A percentile compares a stretch with the other conserved stretches of the same genome.
Evolutionary conservation across 73 alveolate species (phyloP).

Genomic region (Diophrys appendiculata): DNA sequence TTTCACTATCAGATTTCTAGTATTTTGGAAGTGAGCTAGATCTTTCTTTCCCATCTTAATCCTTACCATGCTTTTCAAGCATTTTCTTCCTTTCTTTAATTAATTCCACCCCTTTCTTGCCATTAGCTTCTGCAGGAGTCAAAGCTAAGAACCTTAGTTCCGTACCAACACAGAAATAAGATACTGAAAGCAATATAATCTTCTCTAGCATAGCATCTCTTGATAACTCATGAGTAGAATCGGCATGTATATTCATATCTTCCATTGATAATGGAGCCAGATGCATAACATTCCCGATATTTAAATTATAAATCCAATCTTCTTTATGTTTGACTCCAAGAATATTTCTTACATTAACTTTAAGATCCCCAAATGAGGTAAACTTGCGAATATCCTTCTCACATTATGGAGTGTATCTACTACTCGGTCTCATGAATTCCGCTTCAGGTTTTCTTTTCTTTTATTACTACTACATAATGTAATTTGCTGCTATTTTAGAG

Average conservation of each 20-base stretch:
- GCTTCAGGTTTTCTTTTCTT: slow-evolving; percentile 11
- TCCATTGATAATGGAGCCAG: slow-evolving; percentile 80
- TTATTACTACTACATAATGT: too few species aligned
- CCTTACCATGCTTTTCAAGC: slow-evolving; percentile 3
- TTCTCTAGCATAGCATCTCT: slow-evolving; percentile 93
- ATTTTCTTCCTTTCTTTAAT: too few species aligned
- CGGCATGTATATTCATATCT: slow-evolving; percentile 83
- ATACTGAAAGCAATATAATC: slow-evolving; percentile 79
- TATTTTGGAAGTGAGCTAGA: not conserved
- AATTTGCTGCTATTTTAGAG: too few species aligned
- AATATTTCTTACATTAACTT: slow-evolving; percentile 45
- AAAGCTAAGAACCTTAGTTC: slow-evolving; percentile 81
- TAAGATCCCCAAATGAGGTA: slow-evolving; percentile 12
- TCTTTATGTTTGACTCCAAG: slow-evolving; percentile 76
- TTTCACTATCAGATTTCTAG: slow-evolving; percentile 38
- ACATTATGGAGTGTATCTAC: slow-evolving; percentile 28
- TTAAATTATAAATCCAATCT: slow-evolving; percentile 89
- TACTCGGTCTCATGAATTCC: slow-evolving; percentile 24
- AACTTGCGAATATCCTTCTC: slow-evolving; percentile 10
- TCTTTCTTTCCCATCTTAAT: not conserved
- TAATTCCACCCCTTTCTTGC: too few species aligned
- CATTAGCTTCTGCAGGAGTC: slow-evolving; percentile 6
- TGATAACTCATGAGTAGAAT: slow-evolving; percentile 83
- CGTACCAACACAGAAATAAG: slow-evolving; percentile 91
- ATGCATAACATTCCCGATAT: slow-evolving; percentile 93